Base-by-base conservation (phyloP, 208 protist genomes). In the Trypanosoma cruzi region DNA sequence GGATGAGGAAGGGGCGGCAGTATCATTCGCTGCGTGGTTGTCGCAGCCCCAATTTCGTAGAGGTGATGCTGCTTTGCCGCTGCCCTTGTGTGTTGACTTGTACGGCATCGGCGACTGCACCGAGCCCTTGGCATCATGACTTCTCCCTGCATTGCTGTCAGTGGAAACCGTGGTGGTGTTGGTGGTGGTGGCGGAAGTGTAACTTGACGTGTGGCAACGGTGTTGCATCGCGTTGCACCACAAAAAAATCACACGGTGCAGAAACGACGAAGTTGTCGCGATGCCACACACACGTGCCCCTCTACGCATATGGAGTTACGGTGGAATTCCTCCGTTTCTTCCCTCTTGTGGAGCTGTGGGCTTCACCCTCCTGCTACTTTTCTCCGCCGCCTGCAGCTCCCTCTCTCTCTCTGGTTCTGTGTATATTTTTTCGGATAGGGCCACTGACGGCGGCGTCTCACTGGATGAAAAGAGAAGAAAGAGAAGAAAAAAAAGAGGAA, bases 31-130 rank as follows among this genome's bases (percentile, higher is more conserved):
- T n/a, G 18, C 48, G 34, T 64, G 49, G 40, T 69, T 59, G 29
- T 48, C 61, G 29, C n/a, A 31, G 58, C 64, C 68, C 52, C 59
- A 36, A 5, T 79, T 64, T 18, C 70, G 50, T 65, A 65, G 79
- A 10, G 80, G 83, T 72, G 85, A 71, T 18, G 79, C 73, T 6
- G 71, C 68, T 32, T 65, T 77, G n/a, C 88, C 88, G 22, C 73
- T 81, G 4, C 86, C 86, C 28, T 83, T 85, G 75, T 94, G 90
- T 2, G 81, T 71, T 1, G 90, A 93, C 64, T 93, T 92, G 79
- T 96, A 96, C 13, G 84, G 76, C 44, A 81, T 74, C 20, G 79
- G 75, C 22, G 82, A 31, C 18, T 5, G 64, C 20, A n/a, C n/a
- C n/a, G n/a, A n/a, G n/a, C 29, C 66, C 5, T 40, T 55, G 37